Percentiles rank a stretch among this genome's conserved stretches.
phyloP scores from a whole-genome alignment of 257 asterid species.

The Scutellaria barbata region DNA sequence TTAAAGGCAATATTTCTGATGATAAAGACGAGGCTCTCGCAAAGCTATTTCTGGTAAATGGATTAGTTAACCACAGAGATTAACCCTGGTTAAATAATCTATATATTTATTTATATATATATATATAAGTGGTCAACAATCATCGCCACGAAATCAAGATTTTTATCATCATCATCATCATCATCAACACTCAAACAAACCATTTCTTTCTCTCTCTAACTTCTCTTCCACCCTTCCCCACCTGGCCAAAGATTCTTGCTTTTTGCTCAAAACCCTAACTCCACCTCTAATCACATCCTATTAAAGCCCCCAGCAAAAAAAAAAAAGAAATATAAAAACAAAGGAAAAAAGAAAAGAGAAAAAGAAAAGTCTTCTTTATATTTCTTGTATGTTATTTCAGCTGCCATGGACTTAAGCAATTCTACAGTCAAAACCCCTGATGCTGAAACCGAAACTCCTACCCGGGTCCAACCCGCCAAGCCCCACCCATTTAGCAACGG shows the following conservation, averaged over 20 bases:
- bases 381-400: conserved; percentile 26
- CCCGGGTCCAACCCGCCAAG: conserved; percentile 41
- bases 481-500: conserved; percentile 45
- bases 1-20: not conserved
- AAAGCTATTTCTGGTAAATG: conserved; percentile 9
- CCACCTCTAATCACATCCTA: conserved; percentile 30
- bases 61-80: conserved; percentile 27
- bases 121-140: conserved; percentile 39
- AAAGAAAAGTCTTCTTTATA: not conserved
- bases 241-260: conserved; percentile 40
- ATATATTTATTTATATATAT: too few relatives aligned
- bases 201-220: conserved; percentile 14
- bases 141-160: conserved; percentile 42
- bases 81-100: conserved; percentile 24
- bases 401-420: conserved; percentile 45
- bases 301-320: not conserved
- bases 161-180: conserved; percentile 36
- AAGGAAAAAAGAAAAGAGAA: not conserved
- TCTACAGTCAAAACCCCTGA: conserved; percentile 48
- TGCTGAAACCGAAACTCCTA: conserved; percentile 42
- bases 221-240: conserved; percentile 30
- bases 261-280: conserved; percentile 36
- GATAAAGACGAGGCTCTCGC: not conserved
- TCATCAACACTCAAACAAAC: conserved; percentile 35
- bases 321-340: not conserved